Evolutionary conservation across 306 rosid species (phyloP).

Genomic region (Fagus sylvatica): DNA sequence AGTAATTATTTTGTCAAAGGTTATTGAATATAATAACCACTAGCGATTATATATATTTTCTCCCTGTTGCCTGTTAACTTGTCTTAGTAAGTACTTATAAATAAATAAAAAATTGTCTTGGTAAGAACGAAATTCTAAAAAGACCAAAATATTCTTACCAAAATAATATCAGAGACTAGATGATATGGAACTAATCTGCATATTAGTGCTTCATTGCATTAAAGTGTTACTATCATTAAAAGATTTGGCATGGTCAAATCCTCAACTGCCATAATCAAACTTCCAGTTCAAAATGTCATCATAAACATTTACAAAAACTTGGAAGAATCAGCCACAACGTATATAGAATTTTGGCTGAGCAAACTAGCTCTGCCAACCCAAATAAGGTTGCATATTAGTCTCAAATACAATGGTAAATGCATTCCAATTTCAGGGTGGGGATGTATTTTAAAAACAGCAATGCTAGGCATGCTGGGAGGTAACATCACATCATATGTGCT

Average conservation of each 20-base stretch:
- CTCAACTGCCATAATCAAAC: not conserved
- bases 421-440: not conserved
- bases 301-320: not conserved
- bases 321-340: not conserved
- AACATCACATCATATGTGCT: not conserved
- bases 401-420: not conserved
- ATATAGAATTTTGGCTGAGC: not conserved
- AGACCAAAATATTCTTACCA: not conserved
- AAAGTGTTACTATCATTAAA: not conserved
- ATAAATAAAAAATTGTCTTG: too few relatives aligned
- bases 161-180: not conserved
- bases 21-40: not conserved
- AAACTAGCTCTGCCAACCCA: not conserved
- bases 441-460: not conserved
- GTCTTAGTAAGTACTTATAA: not conserved
- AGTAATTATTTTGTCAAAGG: not conserved
- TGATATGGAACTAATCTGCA: not conserved
- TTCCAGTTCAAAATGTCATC: not conserved
- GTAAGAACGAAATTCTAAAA: not conserved
- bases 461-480: not conserved
- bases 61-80: not conserved
- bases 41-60: not conserved
- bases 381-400: not conserved
- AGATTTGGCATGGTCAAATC: not conserved
- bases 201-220: not conserved